These are phyloP conservation scores for Scutellaria minor DNA, from an alignment of 257 asterid species.

Conservation along the genomic window DNA sequence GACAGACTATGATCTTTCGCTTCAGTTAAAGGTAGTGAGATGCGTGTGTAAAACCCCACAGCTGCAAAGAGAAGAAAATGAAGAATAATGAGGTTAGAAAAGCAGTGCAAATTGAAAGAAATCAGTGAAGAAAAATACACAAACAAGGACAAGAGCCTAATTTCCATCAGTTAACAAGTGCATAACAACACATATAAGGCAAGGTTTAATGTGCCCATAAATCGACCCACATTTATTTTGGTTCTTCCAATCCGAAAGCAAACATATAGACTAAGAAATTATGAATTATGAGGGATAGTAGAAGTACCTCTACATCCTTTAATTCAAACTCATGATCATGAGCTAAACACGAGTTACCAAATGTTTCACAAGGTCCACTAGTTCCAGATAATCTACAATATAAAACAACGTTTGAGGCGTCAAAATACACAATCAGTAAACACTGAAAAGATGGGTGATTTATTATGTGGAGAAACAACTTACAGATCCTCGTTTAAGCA, in stretches of 20 bases:
- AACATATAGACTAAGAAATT: neutral
- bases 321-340: slow-evolving; percentile 80
- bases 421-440: neutral
- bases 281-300: neutral
- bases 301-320: slow-evolving; percentile 83
- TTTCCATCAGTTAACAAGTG: neutral
- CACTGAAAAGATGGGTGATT: neutral
- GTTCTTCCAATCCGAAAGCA: too few relatives aligned
- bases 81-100: slow-evolving; percentile 10
- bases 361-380: slow-evolving; percentile 95
- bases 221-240: too few relatives aligned
- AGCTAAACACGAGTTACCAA: slow-evolving; percentile 87
- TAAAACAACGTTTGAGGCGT: neutral
- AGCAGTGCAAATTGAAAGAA: neutral
- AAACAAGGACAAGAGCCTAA: neutral
- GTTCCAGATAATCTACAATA: slow-evolving; percentile 72
- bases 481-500: slow-evolving; percentile 87
- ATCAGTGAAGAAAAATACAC: too few relatives aligned
- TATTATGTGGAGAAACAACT: slow-evolving; percentile 39
- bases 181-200: neutral
- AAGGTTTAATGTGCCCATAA: too few relatives aligned
- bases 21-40: slow-evolving; percentile 60
- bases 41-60: slow-evolving; percentile 89
- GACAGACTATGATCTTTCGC: slow-evolving; percentile 21
- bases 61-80: slow-evolving; percentile 56